Evolutionary conservation across 176 grass and related monocot species (phyloP), one percentile per base, ranked within the genome.

Genomic region (Musa troglodytarum): DNA sequence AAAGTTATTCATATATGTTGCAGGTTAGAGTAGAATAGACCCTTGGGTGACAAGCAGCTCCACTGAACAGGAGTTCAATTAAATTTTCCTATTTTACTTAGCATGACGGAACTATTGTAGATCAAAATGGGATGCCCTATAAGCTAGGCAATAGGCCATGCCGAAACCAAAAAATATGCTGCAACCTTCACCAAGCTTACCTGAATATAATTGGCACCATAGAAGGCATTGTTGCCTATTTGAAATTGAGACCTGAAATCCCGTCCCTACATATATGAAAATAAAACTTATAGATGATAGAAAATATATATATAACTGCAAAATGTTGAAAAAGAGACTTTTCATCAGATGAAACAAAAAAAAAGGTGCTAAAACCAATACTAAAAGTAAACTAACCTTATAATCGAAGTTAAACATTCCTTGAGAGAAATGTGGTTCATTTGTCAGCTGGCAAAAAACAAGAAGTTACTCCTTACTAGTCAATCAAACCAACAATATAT

Each of bases 341-440:
- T 43, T 8, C 11, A 53, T 77, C 11, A 69, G 11, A 69, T 57
- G 15, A n/a, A 19, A 69, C 24, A 68, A 56, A 56, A 43, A 11
- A 63, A 56, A 22, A 20, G 0, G 15, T 56, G 1, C 50, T 52
- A 24, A 13, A 70, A 49, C 15, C 4, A 52, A 70, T 53, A 20
- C n/a, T 34, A 64, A 51, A 64, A 58, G 56, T 65, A 79, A 49
- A 83, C 75, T 73, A 43, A 91, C 95, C 88, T 98, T 98, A 88
- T 98, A 98, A 83, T 98, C 95, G 34, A 98, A 94, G 86, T 98
- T 93, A 82, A 98, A 98, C 95, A 98, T 98, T 72, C 90, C 95
- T 87, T 98, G 95, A 59, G 95, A 98, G 64, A 82, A 93, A 89
- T 98, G 95, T 9, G 90, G 86, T 82, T 99, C 95, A 77, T 93